Evolutionary conservation across 306 rosid species (phyloP).

Genomic region (Neltuma alba): DNA sequence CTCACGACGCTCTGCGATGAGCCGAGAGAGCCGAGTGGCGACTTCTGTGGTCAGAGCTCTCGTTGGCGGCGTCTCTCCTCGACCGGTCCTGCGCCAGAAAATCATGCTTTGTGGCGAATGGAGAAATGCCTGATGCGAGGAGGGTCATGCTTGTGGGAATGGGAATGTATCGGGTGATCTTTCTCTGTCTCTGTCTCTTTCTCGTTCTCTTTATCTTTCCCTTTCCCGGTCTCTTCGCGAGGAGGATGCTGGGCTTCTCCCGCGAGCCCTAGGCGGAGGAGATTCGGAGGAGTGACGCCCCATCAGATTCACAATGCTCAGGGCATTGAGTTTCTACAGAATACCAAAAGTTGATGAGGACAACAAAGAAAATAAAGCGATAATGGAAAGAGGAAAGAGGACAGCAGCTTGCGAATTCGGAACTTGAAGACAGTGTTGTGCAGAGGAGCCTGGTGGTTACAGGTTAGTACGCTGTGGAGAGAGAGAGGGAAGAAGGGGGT

Average conservation of each 20-base stretch:
- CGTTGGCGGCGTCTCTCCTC: too few species aligned
- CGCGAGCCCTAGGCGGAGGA: conserved; percentile 19
- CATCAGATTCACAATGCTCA: conserved; percentile 13
- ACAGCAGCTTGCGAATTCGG: background rate
- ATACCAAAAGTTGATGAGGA: background rate
- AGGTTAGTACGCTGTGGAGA: background rate
- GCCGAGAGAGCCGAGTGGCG: too few species aligned
- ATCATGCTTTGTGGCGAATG: too few species aligned
- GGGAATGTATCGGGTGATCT: conserved; percentile 46
- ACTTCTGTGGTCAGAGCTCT: too few species aligned
- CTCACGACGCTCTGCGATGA: too few species aligned
- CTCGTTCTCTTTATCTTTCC: conserved; percentile 7
- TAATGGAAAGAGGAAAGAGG: background rate
- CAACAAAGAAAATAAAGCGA: background rate
- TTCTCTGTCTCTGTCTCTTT: conserved; percentile 9
- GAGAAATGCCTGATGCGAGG: too few species aligned
- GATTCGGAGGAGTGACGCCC: conserved; percentile 19
- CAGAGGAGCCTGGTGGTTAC: background rate
- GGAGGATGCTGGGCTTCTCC: conserved; percentile 31
- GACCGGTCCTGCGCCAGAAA: too few species aligned
- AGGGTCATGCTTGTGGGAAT: conserved; percentile 30
- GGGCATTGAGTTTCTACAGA: background rate
- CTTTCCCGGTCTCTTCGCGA: conserved; percentile 32
- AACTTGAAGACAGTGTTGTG: background rate
- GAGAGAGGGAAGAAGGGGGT: background rate